Base-by-base conservation (phyloP, 805 yeast species). In the Barnettozyma populi region DNA sequence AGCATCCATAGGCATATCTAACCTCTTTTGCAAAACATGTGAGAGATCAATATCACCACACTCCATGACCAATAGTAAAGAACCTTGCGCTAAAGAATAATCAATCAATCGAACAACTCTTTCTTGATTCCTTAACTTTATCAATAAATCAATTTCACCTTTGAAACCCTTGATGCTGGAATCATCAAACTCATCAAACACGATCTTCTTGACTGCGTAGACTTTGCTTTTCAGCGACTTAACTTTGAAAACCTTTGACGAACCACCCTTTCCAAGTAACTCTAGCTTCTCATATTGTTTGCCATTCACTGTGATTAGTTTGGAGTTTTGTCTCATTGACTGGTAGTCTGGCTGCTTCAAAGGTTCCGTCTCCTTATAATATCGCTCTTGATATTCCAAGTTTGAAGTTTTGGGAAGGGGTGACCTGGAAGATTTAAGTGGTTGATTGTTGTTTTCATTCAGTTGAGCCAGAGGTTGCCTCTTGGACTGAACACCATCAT, bases 31-130 rank as follows among this genome's bases (percentile, higher is more conserved):
- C 42, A 92, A 71, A 8, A 90, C 90, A 56, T 80, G 88, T 0
- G 96, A 92, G 24, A 92, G 67, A 63, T 92, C 97, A 45, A 86
- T 78, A 52, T 92, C 96, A 19, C 98, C 98, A 61, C 95, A 87
- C 65, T 94, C 98, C 96, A 92, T 88, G 3, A 90, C 86, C 52
- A 92, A 68, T 58, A 76, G 74, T 32, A 92, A 71, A 2, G 81
- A 74, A 0, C 85, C 81, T 24, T 76, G 79, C 3, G 74, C 72
- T 54, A 89, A 71, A n/a, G 83, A 80, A 63, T 84, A 79, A 59
- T 89, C 96, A 32, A 85, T 67, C 39, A 92, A 70, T 57, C 78
- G 75, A 4, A 94, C 96, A 5, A 92, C 97, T 44, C 97, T 69
- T 31, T 77, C 76, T 54, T 82, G 76, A 35, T 73, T 68, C 47